Percentiles rank a stretch among this genome's conserved stretches.
These are phyloP conservation scores for Pseudomicrostroma phylloplanum DNA, from an alignment of 1,284 basidiomycete species.

Conservation along the genomic window DNA sequence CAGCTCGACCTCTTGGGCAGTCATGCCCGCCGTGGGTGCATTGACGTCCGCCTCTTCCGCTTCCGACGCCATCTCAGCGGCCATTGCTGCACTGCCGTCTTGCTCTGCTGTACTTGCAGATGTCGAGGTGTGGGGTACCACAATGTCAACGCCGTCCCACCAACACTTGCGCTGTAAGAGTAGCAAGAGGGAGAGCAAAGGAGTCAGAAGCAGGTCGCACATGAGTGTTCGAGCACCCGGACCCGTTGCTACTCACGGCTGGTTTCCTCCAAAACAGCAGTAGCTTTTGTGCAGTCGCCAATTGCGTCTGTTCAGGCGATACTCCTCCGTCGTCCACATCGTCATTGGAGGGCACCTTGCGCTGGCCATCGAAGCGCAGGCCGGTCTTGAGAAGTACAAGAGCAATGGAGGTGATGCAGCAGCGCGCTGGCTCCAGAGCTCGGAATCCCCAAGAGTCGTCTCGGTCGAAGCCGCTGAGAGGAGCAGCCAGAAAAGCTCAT, in stretches of 20 bases:
- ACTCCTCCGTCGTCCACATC: constrained; percentile 2
- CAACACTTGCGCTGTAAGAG: constrained; percentile 75
- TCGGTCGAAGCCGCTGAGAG: constrained; percentile 78
- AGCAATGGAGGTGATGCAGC: constrained; percentile 95
- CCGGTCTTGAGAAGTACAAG: constrained; percentile 88
- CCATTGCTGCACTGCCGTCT: constrained; percentile 1
- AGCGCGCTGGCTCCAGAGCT: constrained; percentile 85
- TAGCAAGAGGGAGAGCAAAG: not conserved
- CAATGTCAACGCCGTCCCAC: constrained; percentile 96
- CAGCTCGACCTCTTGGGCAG: constrained; percentile 34
- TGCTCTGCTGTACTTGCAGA: constrained; percentile 16
- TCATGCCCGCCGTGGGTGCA: constrained; percentile 23
- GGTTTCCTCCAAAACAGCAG: constrained; percentile 98
- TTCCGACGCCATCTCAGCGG: constrained; percentile 9
- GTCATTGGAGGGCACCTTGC: constrained; percentile 1
- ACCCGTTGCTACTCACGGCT: constrained; percentile 54
- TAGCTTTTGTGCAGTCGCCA: constrained; percentile 94
- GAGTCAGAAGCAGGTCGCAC: not conserved
- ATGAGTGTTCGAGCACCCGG: not conserved
- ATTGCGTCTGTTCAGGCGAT: constrained; percentile 62
- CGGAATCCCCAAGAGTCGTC: constrained; percentile 97
- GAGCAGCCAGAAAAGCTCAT: not conserved
- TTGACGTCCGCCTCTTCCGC: constrained; percentile 10
- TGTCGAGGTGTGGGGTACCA: constrained; percentile 67
- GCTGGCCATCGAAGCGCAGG: constrained; percentile 15